Percentiles rank a stretch among this genome's conserved stretches.
Evolutionary conservation across 345 rosid species (phyloP).

Genomic region (Iberis pinnata): DNA sequence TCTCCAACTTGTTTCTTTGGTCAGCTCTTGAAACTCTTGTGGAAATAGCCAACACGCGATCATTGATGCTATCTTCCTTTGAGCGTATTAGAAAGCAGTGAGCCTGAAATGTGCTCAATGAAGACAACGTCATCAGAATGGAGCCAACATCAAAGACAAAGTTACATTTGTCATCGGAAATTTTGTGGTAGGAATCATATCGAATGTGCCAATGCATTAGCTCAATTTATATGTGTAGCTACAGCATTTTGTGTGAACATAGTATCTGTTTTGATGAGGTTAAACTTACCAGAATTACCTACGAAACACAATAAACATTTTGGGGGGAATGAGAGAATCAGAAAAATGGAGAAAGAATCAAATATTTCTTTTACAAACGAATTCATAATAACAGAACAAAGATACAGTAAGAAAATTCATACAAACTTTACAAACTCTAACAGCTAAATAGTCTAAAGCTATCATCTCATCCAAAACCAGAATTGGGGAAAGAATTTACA

Average conservation of each 20-base stretch:
- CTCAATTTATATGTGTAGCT: not conserved
- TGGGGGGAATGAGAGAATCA: too few species aligned
- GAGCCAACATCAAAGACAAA: not conserved
- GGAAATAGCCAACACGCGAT: constrained; percentile 66
- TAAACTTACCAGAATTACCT: too few species aligned
- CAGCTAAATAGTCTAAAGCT: constrained; percentile 28
- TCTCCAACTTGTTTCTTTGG: not conserved
- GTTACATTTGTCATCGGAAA: not conserved
- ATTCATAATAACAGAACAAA: constrained; percentile 28
- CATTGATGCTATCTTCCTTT: constrained; percentile 47
- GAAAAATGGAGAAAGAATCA: too few species aligned
- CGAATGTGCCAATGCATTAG: constrained; percentile 5
- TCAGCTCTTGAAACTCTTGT: constrained; percentile 77
- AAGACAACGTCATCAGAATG: constrained; percentile 3
- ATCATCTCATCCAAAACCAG: constrained; percentile 24
- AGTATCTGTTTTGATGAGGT: not conserved
- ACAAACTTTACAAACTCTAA: constrained; percentile 31
- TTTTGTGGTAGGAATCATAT: not conserved
- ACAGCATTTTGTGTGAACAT: not conserved
- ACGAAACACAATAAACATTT: too few species aligned
- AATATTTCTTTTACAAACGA: constrained; percentile 17
- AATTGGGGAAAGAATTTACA: constrained; percentile 1
- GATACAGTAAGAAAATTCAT: constrained; percentile 15
- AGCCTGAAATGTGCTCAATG: constrained; percentile 1
- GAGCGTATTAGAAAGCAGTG: constrained; percentile 34